Percentiles rank a stretch among this genome's conserved stretches.
Evolutionary conservation across 1,284 basidiomycete species (phyloP).

Genomic region (Rhodotorula sp.): DNA sequence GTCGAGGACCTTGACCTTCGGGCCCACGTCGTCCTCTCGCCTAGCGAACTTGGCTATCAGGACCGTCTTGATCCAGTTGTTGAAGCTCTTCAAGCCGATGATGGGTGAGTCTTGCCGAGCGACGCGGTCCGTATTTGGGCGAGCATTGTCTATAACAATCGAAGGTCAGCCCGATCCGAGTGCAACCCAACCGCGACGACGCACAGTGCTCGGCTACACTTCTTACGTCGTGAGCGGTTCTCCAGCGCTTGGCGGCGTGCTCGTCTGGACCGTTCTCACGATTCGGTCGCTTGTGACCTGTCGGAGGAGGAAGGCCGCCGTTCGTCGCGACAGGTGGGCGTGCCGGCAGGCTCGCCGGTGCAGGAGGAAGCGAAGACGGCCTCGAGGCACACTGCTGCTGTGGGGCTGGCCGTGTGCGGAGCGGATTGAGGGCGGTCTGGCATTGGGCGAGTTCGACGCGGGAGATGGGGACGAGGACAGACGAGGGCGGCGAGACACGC

Average conservation of each 20-base stretch:
- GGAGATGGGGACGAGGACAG: constrained; percentile 35
- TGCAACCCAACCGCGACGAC: background rate
- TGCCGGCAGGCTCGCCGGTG: background rate
- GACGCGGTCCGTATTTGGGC: constrained; percentile 82
- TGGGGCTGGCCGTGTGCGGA: constrained; percentile 10
- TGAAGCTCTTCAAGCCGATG: constrained; percentile 93
- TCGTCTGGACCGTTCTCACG: background rate
- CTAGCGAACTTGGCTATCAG: constrained; percentile 77
- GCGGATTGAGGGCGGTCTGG: constrained; percentile 24
- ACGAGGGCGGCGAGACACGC: constrained; percentile 24
- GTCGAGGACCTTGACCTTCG: constrained; percentile 76
- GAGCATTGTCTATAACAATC: constrained; percentile 62
- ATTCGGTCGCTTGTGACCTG: no score
- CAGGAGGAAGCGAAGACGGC: background rate
- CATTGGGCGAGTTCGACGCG: constrained; percentile 33
- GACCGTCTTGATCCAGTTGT: constrained; percentile 98
- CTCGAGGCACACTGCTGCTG: background rate
- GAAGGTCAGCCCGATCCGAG: background rate
- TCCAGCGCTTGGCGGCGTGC: constrained; percentile 5
- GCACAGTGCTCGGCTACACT: constrained; percentile 37
- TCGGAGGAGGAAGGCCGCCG: no score
- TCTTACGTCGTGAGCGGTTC: constrained; percentile 14
- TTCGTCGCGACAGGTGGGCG: no score
- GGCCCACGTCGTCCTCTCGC: constrained; percentile 45
- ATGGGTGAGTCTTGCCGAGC: constrained; percentile 89